phyloP scores from a whole-genome alignment of 1,139 yeast species.

The Pichia inconspicua region DNA sequence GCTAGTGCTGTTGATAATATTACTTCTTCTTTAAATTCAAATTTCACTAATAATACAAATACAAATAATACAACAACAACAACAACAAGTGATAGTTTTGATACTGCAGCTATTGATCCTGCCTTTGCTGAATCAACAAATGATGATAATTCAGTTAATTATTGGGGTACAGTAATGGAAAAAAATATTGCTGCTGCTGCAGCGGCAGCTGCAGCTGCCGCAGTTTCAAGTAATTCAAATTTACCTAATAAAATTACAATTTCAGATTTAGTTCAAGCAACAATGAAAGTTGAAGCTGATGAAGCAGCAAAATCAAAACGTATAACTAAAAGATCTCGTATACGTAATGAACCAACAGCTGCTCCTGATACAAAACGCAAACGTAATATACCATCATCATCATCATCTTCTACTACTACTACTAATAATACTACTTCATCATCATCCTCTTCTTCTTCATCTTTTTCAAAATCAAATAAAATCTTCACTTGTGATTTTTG shows the following conservation, averaged over 20 bases:
- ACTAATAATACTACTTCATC: background rate
- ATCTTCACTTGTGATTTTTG: slow-evolving; percentile 78
- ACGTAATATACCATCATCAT: background rate
- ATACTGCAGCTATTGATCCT: background rate
- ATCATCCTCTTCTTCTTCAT: no score
- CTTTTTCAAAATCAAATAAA: background rate
- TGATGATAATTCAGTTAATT: background rate
- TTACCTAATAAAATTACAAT: slow-evolving; percentile 1
- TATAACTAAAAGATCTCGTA: background rate
- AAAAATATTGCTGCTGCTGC: background rate
- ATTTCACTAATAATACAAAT: background rate
- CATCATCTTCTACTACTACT: background rate
- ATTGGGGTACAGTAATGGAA: slow-evolving; percentile 2
- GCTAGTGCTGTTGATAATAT: background rate
- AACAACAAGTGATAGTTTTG: background rate
- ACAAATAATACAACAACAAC: background rate
- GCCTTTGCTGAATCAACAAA: background rate
- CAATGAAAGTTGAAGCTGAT: slow-evolving; percentile 6
- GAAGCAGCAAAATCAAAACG: background rate
- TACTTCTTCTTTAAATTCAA: no score
- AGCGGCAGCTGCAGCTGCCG: background rate
- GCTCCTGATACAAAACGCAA: background rate
- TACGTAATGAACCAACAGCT: background rate
- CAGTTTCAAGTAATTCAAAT: background rate
- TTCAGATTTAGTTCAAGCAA: slow-evolving; percentile 9